Evolutionary conservation across 1,139 yeast genomes (phyloP), one percentile per base, ranked within the genome.

Genomic region (Yamadazyma mexicana): DNA sequence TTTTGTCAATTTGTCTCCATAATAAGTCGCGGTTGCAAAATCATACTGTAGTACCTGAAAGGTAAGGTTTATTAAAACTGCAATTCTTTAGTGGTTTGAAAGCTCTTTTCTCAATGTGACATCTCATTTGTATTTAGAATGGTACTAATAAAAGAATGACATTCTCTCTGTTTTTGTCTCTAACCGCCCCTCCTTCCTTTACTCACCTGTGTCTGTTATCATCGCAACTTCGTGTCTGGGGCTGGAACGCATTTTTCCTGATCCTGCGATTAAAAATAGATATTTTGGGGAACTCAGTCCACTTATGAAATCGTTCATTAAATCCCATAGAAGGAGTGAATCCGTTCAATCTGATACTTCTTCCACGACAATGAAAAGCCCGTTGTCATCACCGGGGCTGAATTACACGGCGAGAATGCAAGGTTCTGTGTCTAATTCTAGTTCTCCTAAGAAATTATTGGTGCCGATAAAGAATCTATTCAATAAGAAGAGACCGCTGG

Each of bases 261-360:
- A 5, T 5, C 10, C 27, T 17, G 39, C 38, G 38, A 30, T 36
- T 31, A 31, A 36, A 36, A 36, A 31, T 31, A 34, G 31, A 14
- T 6, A 20, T 20, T 20, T 20, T 20, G 22, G 8, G 22, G 22
- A 20, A 8, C 22, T 36, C 15, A 16, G 9, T 17, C 8, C 17
- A 27, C 10, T 17, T 23, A 73, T 73, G 78, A 61, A 75, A 46
- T 69, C 77, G n/a, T 70, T 73, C 49, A 71, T 73, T 40, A 72
- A 71, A 51, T 59, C 73, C 11, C 77, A 72, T 49, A 58, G 64
- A 45, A 54, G 69, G 45, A 58, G 49, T 38, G 60, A 62, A 30
- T 51, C 65, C 1, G 39, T 46, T 15, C 48, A 46, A 15, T 50
- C 52, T n/a, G 38, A 33, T 4, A 36, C 38, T n/a, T 42, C 52